phyloP scores from a whole-genome alignment of 1,284 basidiomycete species.

The Ganoderma lingzhi region DNA sequence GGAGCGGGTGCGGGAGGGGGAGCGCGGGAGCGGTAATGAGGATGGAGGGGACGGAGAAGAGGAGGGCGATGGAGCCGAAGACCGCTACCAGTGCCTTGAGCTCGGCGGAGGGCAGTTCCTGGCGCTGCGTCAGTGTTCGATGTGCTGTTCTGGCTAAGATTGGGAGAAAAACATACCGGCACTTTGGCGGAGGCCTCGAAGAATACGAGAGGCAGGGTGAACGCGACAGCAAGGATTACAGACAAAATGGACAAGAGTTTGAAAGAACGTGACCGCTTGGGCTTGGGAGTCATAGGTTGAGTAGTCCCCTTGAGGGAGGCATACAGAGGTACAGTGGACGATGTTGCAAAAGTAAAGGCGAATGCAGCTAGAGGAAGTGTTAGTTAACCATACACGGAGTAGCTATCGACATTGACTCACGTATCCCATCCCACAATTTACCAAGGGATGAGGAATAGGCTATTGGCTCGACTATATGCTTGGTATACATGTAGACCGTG shows the following conservation, averaged over 20 bases:
- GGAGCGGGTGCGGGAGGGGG: conserved; percentile 52
- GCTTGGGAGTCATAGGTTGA: conserved; percentile 49
- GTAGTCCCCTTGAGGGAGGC: conserved; percentile 59
- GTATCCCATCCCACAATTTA: conserved; percentile 66
- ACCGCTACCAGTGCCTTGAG: conserved; percentile 47
- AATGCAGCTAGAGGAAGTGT: conserved; percentile 50
- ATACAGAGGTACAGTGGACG: conserved; percentile 70
- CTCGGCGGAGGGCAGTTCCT: conserved; percentile 38
- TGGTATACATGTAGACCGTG: conserved; percentile 56
- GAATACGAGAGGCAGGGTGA: conserved; percentile 67
- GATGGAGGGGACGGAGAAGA: conserved; percentile 67
- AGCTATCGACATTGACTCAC: conserved; percentile 50
- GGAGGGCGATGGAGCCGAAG: conserved; percentile 61
- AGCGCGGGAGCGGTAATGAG: conserved; percentile 61
- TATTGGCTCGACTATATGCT: conserved; percentile 49
- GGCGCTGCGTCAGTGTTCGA: conserved; percentile 12
- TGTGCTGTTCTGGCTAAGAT: not conserved
- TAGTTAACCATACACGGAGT: not conserved
- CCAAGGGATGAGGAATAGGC: conserved; percentile 52
- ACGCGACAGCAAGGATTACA: conserved; percentile 52
- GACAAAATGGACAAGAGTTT: conserved; percentile 62
- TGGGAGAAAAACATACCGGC: conserved; percentile 47
- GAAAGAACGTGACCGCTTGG: conserved; percentile 62
- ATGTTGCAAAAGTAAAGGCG: conserved; percentile 71
- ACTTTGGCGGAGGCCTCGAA: conserved; percentile 54